Evolutionary conservation across 148 eudicot species (phyloP).

Genomic region (Pouteria glomerata): DNA sequence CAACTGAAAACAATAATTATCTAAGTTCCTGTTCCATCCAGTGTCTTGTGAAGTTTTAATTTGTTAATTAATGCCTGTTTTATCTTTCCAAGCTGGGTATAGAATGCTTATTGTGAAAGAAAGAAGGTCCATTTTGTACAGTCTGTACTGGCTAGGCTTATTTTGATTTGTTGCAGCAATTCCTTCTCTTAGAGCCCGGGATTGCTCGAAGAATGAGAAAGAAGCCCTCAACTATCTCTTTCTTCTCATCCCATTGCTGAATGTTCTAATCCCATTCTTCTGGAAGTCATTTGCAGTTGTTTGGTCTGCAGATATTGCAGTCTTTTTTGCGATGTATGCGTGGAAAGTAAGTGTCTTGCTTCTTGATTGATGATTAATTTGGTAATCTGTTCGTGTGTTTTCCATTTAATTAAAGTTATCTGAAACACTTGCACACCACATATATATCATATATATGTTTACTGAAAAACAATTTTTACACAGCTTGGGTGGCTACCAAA

Average conservation of each 20-base stretch:
- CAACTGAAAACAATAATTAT: no score
- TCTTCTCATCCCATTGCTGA: conserved; percentile 71
- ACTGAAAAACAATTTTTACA: no score
- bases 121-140: conserved; percentile 6
- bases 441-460: no score
- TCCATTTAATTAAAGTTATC: background rate
- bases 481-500: conserved; percentile 83
- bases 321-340: conserved; percentile 84
- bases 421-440: no score
- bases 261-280: conserved; percentile 85
- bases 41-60: background rate
- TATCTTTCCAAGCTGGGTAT: background rate
- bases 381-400: background rate
- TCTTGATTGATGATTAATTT: background rate
- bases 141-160: background rate
- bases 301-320: conserved; percentile 90
- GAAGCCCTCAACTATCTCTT: conserved; percentile 98
- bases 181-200: conserved; percentile 96
- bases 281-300: conserved; percentile 92
- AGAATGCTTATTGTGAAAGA: background rate
- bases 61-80: background rate
- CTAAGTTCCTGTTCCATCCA: no score
- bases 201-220: conserved; percentile 91
- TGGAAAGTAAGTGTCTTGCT: conserved; percentile 72
- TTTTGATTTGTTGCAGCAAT: conserved; percentile 48